Conservation (phyloP, 1,284 basidiomycete species). For the Ganoderma leucocontextum region DNA sequence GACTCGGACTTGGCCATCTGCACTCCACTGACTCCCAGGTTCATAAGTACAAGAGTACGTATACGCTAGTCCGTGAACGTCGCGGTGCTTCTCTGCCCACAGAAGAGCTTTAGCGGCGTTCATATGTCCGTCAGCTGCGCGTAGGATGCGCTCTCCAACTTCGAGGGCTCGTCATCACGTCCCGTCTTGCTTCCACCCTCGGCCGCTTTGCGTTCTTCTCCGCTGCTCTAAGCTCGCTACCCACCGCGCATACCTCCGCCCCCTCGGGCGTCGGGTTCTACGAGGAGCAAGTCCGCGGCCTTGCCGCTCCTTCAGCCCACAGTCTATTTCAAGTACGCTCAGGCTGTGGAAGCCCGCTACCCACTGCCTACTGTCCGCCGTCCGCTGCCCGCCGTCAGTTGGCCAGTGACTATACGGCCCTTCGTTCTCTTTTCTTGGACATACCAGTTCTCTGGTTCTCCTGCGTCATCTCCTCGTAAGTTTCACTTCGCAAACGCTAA, state of each 20-base stretch:
- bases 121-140: not conserved
- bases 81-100: not conserved
- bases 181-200: not conserved
- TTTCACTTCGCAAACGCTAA: not conserved
- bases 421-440: not conserved
- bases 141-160: not conserved
- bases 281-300: not conserved
- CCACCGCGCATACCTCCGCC: not conserved
- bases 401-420: not conserved
- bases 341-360: not conserved
- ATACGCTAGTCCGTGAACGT: not conserved
- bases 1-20: not conserved
- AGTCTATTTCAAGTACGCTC: not conserved
- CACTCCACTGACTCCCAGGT: not conserved
- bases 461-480: conserved; percentile 1
- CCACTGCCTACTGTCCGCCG: not conserved
- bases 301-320: not conserved
- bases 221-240: not conserved
- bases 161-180: not conserved
- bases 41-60: not conserved
- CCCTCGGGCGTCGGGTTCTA: not conserved
- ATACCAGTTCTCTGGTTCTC: not conserved
- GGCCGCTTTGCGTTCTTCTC: not conserved
- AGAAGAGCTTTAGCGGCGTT: conserved; percentile 3
- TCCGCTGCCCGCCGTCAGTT: not conserved